A percentile compares a stretch with the other conserved stretches of the same genome.
Conservation (phyloP, 106 monocot species). For the Ottelia alismoides region DNA sequence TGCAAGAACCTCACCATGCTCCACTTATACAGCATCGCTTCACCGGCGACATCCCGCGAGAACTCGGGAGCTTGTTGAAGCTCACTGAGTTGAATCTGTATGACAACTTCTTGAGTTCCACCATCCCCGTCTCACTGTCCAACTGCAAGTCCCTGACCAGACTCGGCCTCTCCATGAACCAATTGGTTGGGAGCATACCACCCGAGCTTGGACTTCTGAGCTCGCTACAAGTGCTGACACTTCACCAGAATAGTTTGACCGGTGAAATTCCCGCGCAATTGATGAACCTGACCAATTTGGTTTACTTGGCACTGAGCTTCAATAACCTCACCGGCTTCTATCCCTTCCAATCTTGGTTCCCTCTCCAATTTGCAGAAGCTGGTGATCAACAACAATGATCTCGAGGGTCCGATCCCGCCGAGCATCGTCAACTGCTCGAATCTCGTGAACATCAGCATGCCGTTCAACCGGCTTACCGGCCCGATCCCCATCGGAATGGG, state of each 20-base stretch:
- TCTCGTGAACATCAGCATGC: slow-evolving; percentile 37
- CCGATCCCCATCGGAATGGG: slow-evolving; percentile 38
- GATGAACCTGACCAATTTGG: slow-evolving; percentile 54
- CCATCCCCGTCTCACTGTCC: slow-evolving; percentile 56
- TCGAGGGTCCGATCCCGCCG: slow-evolving; percentile 46
- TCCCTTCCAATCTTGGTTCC: slow-evolving; percentile 59
- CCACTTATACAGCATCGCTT: slow-evolving; percentile 43
- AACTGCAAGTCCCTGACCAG: slow-evolving; percentile 25
- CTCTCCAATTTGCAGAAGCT: slow-evolving; percentile 35
- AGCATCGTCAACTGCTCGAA: slow-evolving; percentile 55
- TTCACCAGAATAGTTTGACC: slow-evolving; percentile 44
- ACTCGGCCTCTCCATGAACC: slow-evolving; percentile 50
- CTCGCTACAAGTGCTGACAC: slow-evolving; percentile 30
- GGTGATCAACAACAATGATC: slow-evolving; percentile 31
- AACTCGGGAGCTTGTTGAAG: slow-evolving; percentile 51
- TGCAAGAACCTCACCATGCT: slow-evolving; percentile 55
- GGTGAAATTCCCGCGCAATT: slow-evolving; percentile 49
- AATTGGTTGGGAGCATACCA: slow-evolving; percentile 54
- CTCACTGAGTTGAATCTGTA: slow-evolving; percentile 31
- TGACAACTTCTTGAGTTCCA: slow-evolving; percentile 46
- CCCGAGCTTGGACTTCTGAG: slow-evolving; percentile 43
- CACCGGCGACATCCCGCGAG: slow-evolving; percentile 50
- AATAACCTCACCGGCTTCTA: slow-evolving; percentile 43
- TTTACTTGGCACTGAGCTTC: slow-evolving; percentile 37
- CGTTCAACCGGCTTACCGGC: slow-evolving; percentile 36